A percentile compares a stretch with the other conserved stretches of the same genome.
phyloP scores from a whole-genome alignment of 2,329 filamentous ascomycete species.

The Ascochyta clinopodiicola region DNA sequence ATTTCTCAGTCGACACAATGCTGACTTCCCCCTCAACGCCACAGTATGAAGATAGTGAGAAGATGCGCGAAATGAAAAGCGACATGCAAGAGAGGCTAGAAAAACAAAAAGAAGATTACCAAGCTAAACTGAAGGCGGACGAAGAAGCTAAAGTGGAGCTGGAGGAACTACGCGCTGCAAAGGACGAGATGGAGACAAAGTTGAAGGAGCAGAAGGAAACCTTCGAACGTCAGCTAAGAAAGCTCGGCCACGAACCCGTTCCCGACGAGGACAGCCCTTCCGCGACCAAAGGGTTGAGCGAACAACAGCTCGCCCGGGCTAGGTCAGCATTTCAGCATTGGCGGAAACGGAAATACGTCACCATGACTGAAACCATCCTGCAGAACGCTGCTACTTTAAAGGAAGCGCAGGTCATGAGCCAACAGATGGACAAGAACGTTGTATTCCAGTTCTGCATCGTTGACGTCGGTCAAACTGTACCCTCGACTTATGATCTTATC shows the following conservation, averaged over 20 bases:
- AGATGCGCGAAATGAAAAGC: slow-evolving; percentile 75
- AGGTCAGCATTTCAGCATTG: slow-evolving; percentile 73
- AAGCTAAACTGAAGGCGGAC: slow-evolving; percentile 76
- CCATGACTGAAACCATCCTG: slow-evolving; percentile 90
- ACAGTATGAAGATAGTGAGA: slow-evolving; percentile 78
- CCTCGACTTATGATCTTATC: slow-evolving; percentile 95
- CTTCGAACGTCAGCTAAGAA: slow-evolving; percentile 83
- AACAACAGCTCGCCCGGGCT: slow-evolving; percentile 75
- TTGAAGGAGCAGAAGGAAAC: slow-evolving; percentile 81
- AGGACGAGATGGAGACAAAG: slow-evolving; percentile 87
- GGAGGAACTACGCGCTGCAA: slow-evolving; percentile 79
- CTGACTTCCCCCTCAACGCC: slow-evolving; percentile 95
- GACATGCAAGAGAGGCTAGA: slow-evolving; percentile 85
- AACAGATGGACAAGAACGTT: slow-evolving; percentile 90
- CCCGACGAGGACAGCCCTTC: slow-evolving; percentile 48
- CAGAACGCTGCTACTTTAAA: slow-evolving; percentile 88
- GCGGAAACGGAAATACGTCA: slow-evolving; percentile 84
- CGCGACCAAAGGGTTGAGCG: slow-evolving; percentile 55
- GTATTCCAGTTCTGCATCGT: slow-evolving; percentile 95
- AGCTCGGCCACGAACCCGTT: slow-evolving; percentile 61
- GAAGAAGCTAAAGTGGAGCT: slow-evolving; percentile 79
- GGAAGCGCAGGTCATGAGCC: slow-evolving; percentile 97
- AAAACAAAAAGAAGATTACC: slow-evolving; percentile 82
- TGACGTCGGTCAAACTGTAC: slow-evolving; percentile 84
- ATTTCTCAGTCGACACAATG: slow-evolving; percentile 92